Evolutionary conservation across 768 basidiomycete genomes (phyloP).

Genomic region (Amanita exitialis): DNA sequence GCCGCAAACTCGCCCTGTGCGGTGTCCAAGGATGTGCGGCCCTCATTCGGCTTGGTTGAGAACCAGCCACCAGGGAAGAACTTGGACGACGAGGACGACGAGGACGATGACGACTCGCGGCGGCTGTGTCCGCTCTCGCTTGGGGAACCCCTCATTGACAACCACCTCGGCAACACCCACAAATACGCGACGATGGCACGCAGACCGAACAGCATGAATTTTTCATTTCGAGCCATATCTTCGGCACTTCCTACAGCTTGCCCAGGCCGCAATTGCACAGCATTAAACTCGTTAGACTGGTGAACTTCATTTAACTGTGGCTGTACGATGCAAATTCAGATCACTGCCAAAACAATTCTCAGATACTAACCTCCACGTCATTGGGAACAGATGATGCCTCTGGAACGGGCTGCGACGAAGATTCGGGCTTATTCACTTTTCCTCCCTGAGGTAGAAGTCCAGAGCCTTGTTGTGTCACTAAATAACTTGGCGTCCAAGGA

Average conservation of each 20-base stretch:
- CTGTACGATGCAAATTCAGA: background rate
- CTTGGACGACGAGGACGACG: constrained; percentile 32
- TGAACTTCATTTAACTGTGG: constrained; percentile 7
- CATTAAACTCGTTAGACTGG: background rate
- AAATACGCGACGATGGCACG: constrained; percentile 5
- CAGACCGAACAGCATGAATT: constrained; percentile 3
- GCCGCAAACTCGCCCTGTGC: constrained; percentile 37
- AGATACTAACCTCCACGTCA: constrained; percentile 1
- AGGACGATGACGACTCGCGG: constrained; percentile 14
- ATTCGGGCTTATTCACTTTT: constrained; percentile 11
- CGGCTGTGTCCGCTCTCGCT: constrained; percentile 38
- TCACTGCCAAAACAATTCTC: background rate
- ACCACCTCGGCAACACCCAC: constrained; percentile 1
- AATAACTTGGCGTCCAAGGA: constrained; percentile 15
- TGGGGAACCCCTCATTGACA: constrained; percentile 9
- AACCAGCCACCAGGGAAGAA: constrained; percentile 52
- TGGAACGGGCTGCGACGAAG: constrained; percentile 7
- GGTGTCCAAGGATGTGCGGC: constrained; percentile 37
- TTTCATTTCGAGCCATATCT: background rate
- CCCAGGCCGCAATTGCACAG: constrained; percentile 1
- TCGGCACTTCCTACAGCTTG: background rate
- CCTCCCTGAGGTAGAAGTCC: constrained; percentile 3
- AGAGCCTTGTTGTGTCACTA: constrained; percentile 12
- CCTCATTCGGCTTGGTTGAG: constrained; percentile 25
- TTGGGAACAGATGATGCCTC: background rate